phyloP scores from a whole-genome alignment of 345 rosid species.

The Litchi chinensis region DNA sequence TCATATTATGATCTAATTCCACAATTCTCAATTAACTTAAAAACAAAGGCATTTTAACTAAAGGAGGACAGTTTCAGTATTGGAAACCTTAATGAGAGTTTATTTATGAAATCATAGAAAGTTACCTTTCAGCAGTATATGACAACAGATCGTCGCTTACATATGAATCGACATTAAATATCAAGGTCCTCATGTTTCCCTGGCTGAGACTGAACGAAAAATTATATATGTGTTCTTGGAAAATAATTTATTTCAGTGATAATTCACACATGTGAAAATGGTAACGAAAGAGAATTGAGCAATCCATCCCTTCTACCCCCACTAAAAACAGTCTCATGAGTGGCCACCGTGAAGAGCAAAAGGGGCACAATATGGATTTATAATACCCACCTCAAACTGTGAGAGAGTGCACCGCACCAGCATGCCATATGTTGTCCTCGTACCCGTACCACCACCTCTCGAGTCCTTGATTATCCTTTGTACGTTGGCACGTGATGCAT shows the following conservation, averaged over 20 bases:
- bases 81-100: neutral
- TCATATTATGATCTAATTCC: neutral
- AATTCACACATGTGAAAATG: neutral
- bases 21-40: neutral
- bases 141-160: conserved; percentile 75
- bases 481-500: conserved; percentile 72
- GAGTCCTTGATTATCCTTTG: conserved; percentile 67
- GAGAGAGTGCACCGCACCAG: conserved; percentile 64
- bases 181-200: conserved; percentile 56
- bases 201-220: conserved; percentile 69
- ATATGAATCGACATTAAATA: conserved; percentile 65
- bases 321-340: neutral
- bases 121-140: conserved; percentile 78
- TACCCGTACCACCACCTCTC: conserved; percentile 80
- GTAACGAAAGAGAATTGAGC: neutral
- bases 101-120: neutral
- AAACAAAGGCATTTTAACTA: neutral
- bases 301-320: neutral
- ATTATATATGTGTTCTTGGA: neutral
- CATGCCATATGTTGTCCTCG: conserved; percentile 79
- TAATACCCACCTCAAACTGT: conserved; percentile 38
- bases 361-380: neutral
- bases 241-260: neutral
- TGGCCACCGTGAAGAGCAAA: neutral
- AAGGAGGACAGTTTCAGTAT: neutral